Evolutionary conservation across 495 filamentous ascomycete genomes (phyloP), one percentile per base, ranked within the genome.

Genomic region (Letharia lupina): DNA sequence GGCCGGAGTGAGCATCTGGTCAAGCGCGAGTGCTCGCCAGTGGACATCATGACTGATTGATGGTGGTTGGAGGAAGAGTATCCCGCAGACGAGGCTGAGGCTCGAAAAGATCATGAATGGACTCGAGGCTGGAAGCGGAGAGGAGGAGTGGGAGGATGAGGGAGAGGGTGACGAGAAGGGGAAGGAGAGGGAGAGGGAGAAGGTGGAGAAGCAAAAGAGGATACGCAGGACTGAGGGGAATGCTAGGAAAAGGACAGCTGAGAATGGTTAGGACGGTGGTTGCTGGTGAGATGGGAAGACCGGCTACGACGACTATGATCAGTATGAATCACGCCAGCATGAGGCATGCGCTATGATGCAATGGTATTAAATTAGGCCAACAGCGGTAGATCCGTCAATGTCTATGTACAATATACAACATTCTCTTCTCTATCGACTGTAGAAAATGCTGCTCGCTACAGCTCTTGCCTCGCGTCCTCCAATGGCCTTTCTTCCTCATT

Each of bases 21-120:
- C 3, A 23, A 48, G 3, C 20, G 23, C 45, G 45, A n/a, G 42
- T n/a, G 45, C 20, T 48, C 45, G 12, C 0, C 20, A 20, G 20
- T 10, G 18, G 45, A 50, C 4, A 6, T 54, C 4, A 5, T 52
- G 48, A 33, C 28, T 54, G 13, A 54, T 16, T 15, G 23, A 15
- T 18, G 4, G 13, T 54, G n/a, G 33, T 31, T 33, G 50, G n/a
- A 60, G 2, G 35, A 63, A 79, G 76, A 69, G 65, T 40, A 64
- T 79, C 15, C 63, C 75, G 13, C 76, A 76, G 64, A 79, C 76
- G 39, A 67, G 74, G 18, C 67, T 71, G 8, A 65, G 74, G 59
- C 74, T 75, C 61, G 37, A 70, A 54, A 66, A 68, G 33, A n/a
- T 62, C 33, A 60, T 61, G 61, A 64, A 64, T 18, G 69, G 67